phyloP scores from a whole-genome alignment of 345 rosid species.

The Gossypium mustelinum region DNA sequence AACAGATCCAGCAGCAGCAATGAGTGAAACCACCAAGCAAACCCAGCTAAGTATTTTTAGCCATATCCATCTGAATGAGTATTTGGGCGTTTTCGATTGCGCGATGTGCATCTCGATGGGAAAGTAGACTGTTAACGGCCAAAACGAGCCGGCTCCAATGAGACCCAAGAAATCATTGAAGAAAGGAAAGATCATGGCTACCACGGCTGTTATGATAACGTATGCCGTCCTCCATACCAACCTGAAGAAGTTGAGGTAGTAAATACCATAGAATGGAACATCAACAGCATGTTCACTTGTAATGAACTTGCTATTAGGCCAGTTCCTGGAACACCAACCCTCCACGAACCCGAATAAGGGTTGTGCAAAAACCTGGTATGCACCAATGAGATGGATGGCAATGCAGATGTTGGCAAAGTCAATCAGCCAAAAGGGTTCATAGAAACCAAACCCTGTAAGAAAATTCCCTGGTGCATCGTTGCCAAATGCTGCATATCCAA shows the following conservation, averaged over 20 bases:
- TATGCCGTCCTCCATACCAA: conserved; percentile 69
- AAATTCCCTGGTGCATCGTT: conserved; percentile 80
- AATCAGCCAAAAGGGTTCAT: conserved; percentile 77
- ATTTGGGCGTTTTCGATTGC: conserved; percentile 40
- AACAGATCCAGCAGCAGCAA: conserved; percentile 67
- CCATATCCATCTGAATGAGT: conserved; percentile 61
- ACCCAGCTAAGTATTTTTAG: conserved; percentile 47
- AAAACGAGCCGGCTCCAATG: conserved; percentile 69
- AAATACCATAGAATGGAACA: conserved; percentile 41
- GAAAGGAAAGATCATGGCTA: conserved; percentile 88
- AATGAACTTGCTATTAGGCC: conserved; percentile 66
- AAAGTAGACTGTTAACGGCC: conserved; percentile 84
- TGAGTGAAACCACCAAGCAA: conserved; percentile 51
- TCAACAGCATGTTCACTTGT: conserved; percentile 34
- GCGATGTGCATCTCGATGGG: conserved; percentile 85
- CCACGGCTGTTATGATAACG: conserved; percentile 51
- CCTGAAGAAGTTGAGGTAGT: conserved; percentile 51
- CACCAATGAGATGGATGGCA: conserved; percentile 73
- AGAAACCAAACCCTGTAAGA: conserved; percentile 85
- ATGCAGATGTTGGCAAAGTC: conserved; percentile 85
- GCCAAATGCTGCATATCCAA: conserved; percentile 89
- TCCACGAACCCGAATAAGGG: conserved; percentile 68
- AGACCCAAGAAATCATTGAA: conserved; percentile 82
- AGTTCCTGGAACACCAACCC: conserved; percentile 32
- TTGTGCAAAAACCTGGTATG: conserved; percentile 80